Evolutionary conservation across 2,329 filamentous ascomycete species (phyloP).

Genomic region (Colletotrichum sp.): DNA sequence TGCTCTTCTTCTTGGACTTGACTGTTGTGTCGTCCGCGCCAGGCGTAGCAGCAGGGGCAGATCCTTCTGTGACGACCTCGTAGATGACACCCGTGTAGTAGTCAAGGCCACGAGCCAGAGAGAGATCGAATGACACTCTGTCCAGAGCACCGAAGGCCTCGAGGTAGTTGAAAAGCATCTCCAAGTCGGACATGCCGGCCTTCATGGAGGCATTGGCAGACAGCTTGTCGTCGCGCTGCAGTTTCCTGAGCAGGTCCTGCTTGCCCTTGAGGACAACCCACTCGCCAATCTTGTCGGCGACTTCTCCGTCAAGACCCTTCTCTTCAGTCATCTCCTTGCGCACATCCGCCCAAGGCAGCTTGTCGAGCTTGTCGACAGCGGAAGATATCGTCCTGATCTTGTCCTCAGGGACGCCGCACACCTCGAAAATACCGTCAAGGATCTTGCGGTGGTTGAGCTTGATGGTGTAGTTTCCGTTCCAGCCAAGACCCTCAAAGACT

Average conservation of each 20-base stretch:
- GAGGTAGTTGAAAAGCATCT: conserved; percentile 80
- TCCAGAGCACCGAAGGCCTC: conserved; percentile 76
- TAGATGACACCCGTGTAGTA: conserved; percentile 86
- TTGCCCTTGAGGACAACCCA: conserved; percentile 82
- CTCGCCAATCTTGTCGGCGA: conserved; percentile 87
- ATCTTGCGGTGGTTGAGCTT: conserved; percentile 97
- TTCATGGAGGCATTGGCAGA: conserved; percentile 76
- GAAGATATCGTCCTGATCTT: conserved; percentile 90
- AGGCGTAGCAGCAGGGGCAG: conserved; percentile 56
- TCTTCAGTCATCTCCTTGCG: conserved; percentile 92
- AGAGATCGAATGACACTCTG: conserved; percentile 86
- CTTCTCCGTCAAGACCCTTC: conserved; percentile 77
- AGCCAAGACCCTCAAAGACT: conserved; percentile 81
- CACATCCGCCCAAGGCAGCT: conserved; percentile 88
- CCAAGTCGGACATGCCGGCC: conserved; percentile 82
- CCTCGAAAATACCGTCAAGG: conserved; percentile 88
- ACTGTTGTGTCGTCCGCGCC: conserved; percentile 36
- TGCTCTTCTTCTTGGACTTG: conserved; percentile 52
- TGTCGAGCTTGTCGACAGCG: conserved; percentile 95
- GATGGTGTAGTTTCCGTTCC: conserved; percentile 79
- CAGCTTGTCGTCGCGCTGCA: conserved; percentile 72
- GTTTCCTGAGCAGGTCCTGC: conserved; percentile 73
- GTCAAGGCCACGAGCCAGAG: conserved; percentile 87
- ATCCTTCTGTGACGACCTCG: conserved; percentile 85
- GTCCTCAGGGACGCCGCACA: conserved; percentile 85